phyloP scores from a whole-genome alignment of 345 rosid genomes.

The Mercurialis annua region DNA sequence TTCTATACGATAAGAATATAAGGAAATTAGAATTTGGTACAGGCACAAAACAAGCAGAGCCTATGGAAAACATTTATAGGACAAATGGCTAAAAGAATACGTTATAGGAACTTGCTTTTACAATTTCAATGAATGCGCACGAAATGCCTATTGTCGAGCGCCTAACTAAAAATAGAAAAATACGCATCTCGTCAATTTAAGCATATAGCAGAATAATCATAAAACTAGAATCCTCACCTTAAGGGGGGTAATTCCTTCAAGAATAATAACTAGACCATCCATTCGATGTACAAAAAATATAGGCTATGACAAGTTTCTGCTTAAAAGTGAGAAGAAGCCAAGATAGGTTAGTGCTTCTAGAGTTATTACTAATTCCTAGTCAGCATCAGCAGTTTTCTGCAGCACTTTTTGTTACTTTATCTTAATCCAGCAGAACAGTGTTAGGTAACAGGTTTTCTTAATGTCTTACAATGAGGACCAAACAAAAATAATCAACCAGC shows the following conservation, averaged over 20 bases:
- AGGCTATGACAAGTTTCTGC: neutral
- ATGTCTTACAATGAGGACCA: neutral
- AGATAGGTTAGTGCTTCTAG: neutral
- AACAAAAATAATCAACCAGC: neutral
- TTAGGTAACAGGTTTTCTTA: neutral
- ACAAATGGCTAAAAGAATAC: neutral
- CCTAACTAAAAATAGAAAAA: neutral
- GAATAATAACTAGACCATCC: neutral
- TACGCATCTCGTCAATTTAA: neutral
- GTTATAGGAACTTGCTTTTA: neutral
- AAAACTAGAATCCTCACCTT: neutral
- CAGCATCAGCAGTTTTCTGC: neutral
- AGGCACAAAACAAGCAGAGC: neutral
- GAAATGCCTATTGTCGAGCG: neutral
- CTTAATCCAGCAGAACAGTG: neutral
- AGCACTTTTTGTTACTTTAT: neutral
- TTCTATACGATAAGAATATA: conserved; percentile 6
- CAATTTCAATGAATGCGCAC: neutral
- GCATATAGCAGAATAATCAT: neutral
- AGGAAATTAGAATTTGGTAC: neutral
- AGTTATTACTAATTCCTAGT: neutral
- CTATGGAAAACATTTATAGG: neutral
- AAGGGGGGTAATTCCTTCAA: neutral
- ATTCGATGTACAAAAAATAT: neutral
- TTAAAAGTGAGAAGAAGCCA: neutral